Evolutionary conservation across 148 eudicot species (phyloP), one percentile per base, ranked within the genome.

Genomic region (Diospyros kaki): DNA sequence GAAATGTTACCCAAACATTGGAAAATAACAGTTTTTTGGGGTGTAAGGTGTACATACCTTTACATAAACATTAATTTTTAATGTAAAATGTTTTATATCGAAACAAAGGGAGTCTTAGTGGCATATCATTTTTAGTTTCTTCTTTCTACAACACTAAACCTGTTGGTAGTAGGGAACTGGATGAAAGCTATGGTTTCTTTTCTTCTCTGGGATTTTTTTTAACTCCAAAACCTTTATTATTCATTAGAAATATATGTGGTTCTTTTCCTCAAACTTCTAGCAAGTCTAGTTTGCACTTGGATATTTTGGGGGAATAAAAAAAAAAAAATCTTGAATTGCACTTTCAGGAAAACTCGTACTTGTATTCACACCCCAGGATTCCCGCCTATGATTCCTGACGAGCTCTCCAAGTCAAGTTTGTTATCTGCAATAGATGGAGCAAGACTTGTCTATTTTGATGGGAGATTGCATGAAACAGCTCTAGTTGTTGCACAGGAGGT

Each of bases 301-400:
- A 64, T 42, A 48, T 58, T 14, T 28, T 68, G 44, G 72, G 44
- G 52, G 46, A 44, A 68, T 60, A 68, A 28, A 28, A 28, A 28
- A 28, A 28, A 28, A 28, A 28, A 28, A 56, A 66, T 45, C 55
- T 72, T 72, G 9, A 70, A 15, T 70, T 58, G 59, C 41, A 56
- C 13, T 77, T 76, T 75, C 93, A 95, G 99, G 91, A 90, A 88
- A 81, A 90, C 99, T 76, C 89, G 97, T 54, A 95, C 99, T 72
- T 95, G 99, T 80, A 95, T 95, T 74, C 88, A 89, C 84, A 92
- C 97, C 74, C 99, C 96, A 67, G 97, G 94, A 72, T 81, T 77
- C 78, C 99, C 99, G 77, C 96, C 91, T 50, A 79, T 95, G 96
- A 75, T 75, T 75, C 97, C 97, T n/a, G 89, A 84, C 78, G 97